Base-by-base conservation (phyloP, 495 filamentous ascomycete species). In the Daldinia childiae region DNA sequence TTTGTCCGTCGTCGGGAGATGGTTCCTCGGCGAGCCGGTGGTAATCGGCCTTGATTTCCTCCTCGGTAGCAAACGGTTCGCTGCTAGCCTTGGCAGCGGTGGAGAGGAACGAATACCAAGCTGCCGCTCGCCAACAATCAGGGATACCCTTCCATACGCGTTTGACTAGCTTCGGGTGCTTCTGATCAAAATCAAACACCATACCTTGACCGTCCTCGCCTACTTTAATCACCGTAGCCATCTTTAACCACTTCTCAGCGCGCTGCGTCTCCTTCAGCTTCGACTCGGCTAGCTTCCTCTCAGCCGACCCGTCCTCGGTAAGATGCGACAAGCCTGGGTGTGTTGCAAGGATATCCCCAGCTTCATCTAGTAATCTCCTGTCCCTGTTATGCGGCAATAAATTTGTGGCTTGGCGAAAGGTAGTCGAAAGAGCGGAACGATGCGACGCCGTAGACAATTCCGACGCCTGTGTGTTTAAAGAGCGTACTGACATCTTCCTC, bases 121-220 rank as follows among this genome's bases (percentile, higher is more conserved):
- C 95, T 5, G 93, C 92, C 29, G 91, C 86, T 24, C 95, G 89
- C 95, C 95, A 99, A 68, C 93, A 89, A 80, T 99, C 95, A 2
- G 95, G 95, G 66, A 99, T 97, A 36, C 95, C 95, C 81, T 99
- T 99, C 95, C 95, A 99, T 2, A 92, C 93, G 30, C 95, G 87
- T 62, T 93, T 90, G 52, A 98, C 91, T 15, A 99, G 79, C 77
- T 98, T 99, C 12, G 92, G 86, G 71, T 92, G 92, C 51, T 84
- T 88, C 14, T 87, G 88, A 78, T 97, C 93, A 76, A 99, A 99
- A 30, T 93, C 91, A 76, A 97, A 98, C 29, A 88, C 86, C 89
- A 93, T 95, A 21, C 94, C 95, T 32, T 92, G 91, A 54, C 95
- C 93, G 50, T 79, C 81, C 56, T 71, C 76, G 39, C 79, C 83